Evolutionary conservation across 371 early-diverging fungal genomes (phyloP).

Genomic region (Lichtheimia ornata): DNA sequence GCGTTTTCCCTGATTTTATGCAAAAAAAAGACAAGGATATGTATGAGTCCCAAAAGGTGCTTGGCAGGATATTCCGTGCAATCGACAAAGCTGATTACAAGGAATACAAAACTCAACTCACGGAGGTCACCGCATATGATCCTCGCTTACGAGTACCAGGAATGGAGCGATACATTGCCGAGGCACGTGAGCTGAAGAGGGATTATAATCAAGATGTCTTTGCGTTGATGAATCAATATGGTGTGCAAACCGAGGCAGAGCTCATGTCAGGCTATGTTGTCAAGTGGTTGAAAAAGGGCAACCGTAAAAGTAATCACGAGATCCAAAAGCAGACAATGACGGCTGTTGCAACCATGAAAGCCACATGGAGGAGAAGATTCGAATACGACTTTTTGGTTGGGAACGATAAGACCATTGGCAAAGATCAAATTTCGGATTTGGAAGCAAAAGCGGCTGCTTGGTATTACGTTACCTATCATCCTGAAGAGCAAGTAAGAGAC

Average conservation of each 20-base stretch:
- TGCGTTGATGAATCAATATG: conserved; percentile 68
- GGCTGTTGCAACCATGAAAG: conserved; percentile 31
- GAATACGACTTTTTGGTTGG: conserved; percentile 44
- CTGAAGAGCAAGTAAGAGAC: conserved; percentile 23
- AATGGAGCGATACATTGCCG: conserved; percentile 54
- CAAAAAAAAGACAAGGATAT: conserved; percentile 56
- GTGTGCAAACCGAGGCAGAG: conserved; percentile 58
- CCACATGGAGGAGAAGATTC: conserved; percentile 36
- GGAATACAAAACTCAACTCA: conserved; percentile 26
- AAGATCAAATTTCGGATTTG: conserved; percentile 5
- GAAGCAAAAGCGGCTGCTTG: conserved; percentile 67
- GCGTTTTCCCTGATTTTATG: conserved; percentile 80
- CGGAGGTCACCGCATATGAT: conserved; percentile 34
- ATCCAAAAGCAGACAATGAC: conserved; percentile 46
- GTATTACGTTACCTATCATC: conserved; percentile 71
- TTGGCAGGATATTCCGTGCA: conserved; percentile 64
- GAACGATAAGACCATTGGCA: conserved; percentile 7
- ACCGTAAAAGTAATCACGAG: conserved; percentile 45
- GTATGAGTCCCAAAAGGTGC: conserved; percentile 59
- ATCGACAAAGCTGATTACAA: conserved; percentile 43
- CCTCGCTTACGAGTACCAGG: conserved; percentile 49
- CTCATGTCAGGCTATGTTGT: conserved; percentile 47
- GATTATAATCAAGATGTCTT: conserved; percentile 55
- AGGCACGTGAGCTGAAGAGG: conserved; percentile 43
- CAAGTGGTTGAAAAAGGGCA: conserved; percentile 43